phyloP scores from a whole-genome alignment of 805 yeast species.

The Wilhelminamyces savonicus region DNA sequence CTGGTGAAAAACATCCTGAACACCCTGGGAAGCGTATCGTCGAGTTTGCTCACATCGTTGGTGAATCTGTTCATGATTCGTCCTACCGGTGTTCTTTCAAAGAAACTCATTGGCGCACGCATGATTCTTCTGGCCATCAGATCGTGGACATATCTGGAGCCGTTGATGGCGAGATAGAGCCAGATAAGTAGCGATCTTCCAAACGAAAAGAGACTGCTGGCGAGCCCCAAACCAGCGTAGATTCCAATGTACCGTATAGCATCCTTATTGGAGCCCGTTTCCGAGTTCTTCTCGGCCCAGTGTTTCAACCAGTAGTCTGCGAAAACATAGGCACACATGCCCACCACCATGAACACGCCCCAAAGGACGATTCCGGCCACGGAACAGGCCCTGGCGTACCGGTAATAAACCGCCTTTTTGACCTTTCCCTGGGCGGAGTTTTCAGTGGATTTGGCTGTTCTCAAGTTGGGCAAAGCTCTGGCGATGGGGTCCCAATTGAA shows the following conservation, averaged over 20 bases:
- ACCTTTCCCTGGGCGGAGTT: constrained; percentile 56
- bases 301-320: constrained; percentile 61
- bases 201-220: constrained; percentile 43
- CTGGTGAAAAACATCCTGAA: constrained; percentile 43
- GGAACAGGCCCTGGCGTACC: constrained; percentile 58
- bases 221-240: constrained; percentile 51
- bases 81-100: constrained; percentile 66
- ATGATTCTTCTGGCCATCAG: constrained; percentile 49
- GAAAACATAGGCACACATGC: constrained; percentile 25
- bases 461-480: constrained; percentile 16
- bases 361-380: constrained; percentile 40
- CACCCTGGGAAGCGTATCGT: constrained; percentile 49
- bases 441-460: constrained; percentile 13
- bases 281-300: constrained; percentile 56
- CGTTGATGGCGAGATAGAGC: constrained; percentile 50
- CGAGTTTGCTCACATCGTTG: constrained; percentile 54
- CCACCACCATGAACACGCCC: constrained; percentile 22
- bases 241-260: constrained; percentile 44
- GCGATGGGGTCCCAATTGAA: constrained; percentile 37
- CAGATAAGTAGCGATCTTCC: constrained; percentile 43
- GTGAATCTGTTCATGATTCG: constrained; percentile 61
- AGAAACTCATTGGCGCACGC: constrained; percentile 58
- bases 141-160: constrained; percentile 50
- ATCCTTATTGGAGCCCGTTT: constrained; percentile 33
- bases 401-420: constrained; percentile 43